phyloP scores from a whole-genome alignment of 257 asterid species.

The Primulina tabacum region DNA sequence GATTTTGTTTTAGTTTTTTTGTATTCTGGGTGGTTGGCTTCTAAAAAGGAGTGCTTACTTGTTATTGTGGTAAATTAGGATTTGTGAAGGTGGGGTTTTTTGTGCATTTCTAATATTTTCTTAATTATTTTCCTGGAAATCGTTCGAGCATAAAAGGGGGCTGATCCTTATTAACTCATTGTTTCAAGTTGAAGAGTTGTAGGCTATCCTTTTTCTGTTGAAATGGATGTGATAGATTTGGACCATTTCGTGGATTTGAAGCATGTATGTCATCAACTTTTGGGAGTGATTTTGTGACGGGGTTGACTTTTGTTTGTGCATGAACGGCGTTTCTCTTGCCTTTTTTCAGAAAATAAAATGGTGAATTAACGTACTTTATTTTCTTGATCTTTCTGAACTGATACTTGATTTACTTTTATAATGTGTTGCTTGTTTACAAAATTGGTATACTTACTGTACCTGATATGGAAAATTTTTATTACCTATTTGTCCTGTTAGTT shows the following conservation, averaged over 20 bases:
- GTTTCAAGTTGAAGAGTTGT: conserved; percentile 20
- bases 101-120: background rate
- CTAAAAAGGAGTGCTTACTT: conserved; percentile 15
- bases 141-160: conserved; percentile 16
- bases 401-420: background rate
- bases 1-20: conserved; percentile 6
- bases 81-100: conserved; percentile 10
- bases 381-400: background rate
- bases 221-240: conserved; percentile 28
- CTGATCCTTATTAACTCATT: conserved; percentile 24
- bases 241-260: conserved; percentile 19
- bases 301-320: conserved; percentile 25
- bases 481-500: background rate
- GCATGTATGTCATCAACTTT: conserved; percentile 21
- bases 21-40: conserved; percentile 21
- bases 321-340: conserved; percentile 12
- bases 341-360: conserved; percentile 16
- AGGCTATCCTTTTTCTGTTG: conserved; percentile 22
- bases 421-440: background rate
- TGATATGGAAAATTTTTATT: background rate
- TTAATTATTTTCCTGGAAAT: background rate
- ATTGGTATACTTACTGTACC: background rate
- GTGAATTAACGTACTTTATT: background rate
- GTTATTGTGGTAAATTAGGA: conserved; percentile 17
- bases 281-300: conserved; percentile 30